Evolutionary conservation across 2,329 filamentous ascomycete genomes (phyloP).

Genomic region (Ceratocystis eucalypticola): DNA sequence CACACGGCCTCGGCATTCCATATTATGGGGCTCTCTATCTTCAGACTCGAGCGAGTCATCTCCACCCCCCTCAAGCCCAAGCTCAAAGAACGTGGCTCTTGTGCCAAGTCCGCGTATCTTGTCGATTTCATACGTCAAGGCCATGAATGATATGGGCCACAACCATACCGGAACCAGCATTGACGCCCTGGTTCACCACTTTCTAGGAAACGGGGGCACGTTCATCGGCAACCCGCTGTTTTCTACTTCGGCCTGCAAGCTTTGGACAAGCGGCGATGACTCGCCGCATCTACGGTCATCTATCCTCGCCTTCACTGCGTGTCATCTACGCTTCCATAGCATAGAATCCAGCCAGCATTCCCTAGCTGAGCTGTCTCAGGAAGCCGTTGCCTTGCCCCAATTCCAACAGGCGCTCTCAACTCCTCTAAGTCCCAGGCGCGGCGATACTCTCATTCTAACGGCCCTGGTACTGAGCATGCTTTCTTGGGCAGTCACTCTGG

Average conservation of each 20-base stretch:
- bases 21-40: neutral
- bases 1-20: neutral
- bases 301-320: conserved; percentile 23
- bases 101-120: conserved; percentile 7
- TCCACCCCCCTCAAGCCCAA: neutral
- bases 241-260: conserved; percentile 18
- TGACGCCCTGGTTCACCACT: conserved; percentile 17
- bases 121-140: conserved; percentile 14
- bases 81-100: neutral
- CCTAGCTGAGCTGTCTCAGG: conserved; percentile 23
- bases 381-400: conserved; percentile 21
- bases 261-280: conserved; percentile 13
- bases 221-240: conserved; percentile 19
- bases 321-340: conserved; percentile 21
- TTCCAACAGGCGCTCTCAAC: conserved; percentile 21
- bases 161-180: conserved; percentile 12
- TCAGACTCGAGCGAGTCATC: conserved; percentile 4
- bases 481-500: conserved; percentile 20
- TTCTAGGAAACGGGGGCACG: conserved; percentile 19
- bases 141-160: conserved; percentile 12
- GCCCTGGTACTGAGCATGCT: conserved; percentile 23
- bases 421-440: conserved; percentile 20
- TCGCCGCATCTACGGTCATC: conserved; percentile 21
- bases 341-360: conserved; percentile 8
- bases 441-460: conserved; percentile 23